phyloP scores from a whole-genome alignment of 805 yeast species.

The Teunomyces gatunensis region DNA sequence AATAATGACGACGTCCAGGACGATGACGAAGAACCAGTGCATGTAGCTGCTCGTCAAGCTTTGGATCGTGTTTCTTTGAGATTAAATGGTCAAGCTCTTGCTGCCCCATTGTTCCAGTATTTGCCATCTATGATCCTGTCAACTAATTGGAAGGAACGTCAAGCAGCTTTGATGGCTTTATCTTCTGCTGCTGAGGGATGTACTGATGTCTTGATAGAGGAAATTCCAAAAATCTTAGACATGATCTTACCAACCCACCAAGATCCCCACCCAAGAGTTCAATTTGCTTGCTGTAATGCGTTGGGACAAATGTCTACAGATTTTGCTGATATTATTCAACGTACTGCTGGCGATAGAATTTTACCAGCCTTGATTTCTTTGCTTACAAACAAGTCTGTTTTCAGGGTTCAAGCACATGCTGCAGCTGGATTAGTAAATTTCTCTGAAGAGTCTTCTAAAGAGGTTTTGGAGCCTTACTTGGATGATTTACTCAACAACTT shows the following conservation, averaged over 20 bases:
- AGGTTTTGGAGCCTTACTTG: slow-evolving; percentile 85
- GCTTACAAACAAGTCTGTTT: slow-evolving; percentile 69
- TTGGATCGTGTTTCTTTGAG: slow-evolving; percentile 84
- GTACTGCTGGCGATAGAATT: slow-evolving; percentile 72
- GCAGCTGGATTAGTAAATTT: slow-evolving; percentile 98
- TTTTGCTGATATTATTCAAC: slow-evolving; percentile 85
- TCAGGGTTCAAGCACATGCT: slow-evolving; percentile 96
- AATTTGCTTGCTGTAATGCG: slow-evolving; percentile 95
- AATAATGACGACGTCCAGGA: slow-evolving; percentile 73
- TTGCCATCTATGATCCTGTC: slow-evolving; percentile 81
- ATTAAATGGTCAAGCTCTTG: slow-evolving; percentile 79
- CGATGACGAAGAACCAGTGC: slow-evolving; percentile 76
- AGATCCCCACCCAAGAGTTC: slow-evolving; percentile 92
- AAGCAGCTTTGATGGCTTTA: slow-evolving; percentile 94
- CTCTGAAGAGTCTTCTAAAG: slow-evolving; percentile 86
- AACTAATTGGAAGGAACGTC: slow-evolving; percentile 87
- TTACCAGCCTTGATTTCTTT: slow-evolving; percentile 86
- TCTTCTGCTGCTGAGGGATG: slow-evolving; percentile 98
- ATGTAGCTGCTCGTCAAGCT: slow-evolving; percentile 92
- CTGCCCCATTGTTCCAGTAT: slow-evolving; percentile 81
- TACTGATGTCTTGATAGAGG: slow-evolving; percentile 78
- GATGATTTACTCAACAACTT: slow-evolving; percentile 76
- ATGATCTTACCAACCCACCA: slow-evolving; percentile 80
- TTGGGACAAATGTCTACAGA: slow-evolving; percentile 96
- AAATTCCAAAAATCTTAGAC: slow-evolving; percentile 77